Conservation (phyloP, 2,329 filamentous ascomycete species). For the Penicillium thymicola region DNA sequence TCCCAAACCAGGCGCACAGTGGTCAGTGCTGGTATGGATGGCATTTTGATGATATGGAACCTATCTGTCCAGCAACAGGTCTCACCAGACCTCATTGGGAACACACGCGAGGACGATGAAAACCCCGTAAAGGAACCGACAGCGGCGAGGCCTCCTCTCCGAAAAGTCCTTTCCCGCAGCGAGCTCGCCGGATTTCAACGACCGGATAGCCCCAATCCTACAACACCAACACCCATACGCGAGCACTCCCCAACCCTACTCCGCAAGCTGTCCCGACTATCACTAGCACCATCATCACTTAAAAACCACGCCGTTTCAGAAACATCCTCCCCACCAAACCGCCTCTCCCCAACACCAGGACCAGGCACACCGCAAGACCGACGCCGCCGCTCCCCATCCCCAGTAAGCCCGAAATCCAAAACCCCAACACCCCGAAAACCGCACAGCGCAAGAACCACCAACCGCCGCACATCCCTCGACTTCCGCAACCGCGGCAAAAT, state of each 20-base stretch:
- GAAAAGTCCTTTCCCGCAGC: slow-evolving; percentile 80
- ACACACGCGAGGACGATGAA: slow-evolving; percentile 38
- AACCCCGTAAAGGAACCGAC: slow-evolving; percentile 48
- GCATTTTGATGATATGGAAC: slow-evolving; percentile 78
- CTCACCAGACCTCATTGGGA: slow-evolving; percentile 29
- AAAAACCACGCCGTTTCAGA: slow-evolving; percentile 32
- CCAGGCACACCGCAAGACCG: slow-evolving; percentile 26
- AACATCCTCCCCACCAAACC: slow-evolving; percentile 33
- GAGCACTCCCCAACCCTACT: slow-evolving; percentile 50
- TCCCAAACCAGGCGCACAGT: slow-evolving; percentile 47
- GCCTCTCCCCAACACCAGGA: slow-evolving; percentile 31
- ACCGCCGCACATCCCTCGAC: slow-evolving; percentile 50
- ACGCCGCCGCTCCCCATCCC: slow-evolving; percentile 38
- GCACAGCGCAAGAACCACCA: slow-evolving; percentile 29
- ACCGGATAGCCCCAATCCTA: slow-evolving; percentile 45
- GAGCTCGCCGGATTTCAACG: slow-evolving; percentile 77
- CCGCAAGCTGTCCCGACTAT: slow-evolving; percentile 54
- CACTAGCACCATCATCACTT: slow-evolving; percentile 39
- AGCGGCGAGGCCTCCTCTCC: slow-evolving; percentile 67
- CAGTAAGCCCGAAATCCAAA: slow-evolving; percentile 35
- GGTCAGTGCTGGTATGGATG: slow-evolving; percentile 74
- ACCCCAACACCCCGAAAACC: slow-evolving; percentile 27
- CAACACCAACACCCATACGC: slow-evolving; percentile 44
- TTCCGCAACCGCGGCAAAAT: slow-evolving; percentile 48
- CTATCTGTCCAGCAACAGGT: slow-evolving; percentile 35